Conservation (phyloP, 768 basidiomycete genomes). For the Dendrothele bispora region DNA sequence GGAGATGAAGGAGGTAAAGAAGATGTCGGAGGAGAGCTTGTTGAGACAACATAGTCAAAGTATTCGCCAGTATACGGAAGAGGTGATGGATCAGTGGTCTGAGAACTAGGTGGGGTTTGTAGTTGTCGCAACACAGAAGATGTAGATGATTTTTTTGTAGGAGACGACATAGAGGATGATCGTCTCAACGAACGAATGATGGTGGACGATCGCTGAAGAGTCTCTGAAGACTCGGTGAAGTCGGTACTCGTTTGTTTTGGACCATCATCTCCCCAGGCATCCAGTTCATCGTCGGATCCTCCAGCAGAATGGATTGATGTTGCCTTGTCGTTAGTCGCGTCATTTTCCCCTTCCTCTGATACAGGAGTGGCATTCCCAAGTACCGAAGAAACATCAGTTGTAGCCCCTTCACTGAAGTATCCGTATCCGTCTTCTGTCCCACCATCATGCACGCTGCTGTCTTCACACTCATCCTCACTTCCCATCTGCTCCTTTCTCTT, state of each 20-base stretch:
- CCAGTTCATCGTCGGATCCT: constrained; percentile 33
- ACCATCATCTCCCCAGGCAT: constrained; percentile 40
- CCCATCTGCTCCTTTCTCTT: constrained; percentile 49
- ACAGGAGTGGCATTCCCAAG: background rate
- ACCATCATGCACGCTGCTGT: constrained; percentile 11
- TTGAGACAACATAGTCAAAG: too few relatives aligned
- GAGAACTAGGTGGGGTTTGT: too few relatives aligned
- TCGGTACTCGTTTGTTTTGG: too few relatives aligned
- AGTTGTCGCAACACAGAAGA: too few relatives aligned
- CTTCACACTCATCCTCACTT: constrained; percentile 42
- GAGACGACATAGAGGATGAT: too few relatives aligned
- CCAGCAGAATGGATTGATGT: constrained; percentile 9
- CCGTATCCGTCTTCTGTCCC: constrained; percentile 3
- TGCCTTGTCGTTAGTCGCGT: background rate
- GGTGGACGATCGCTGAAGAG: too few relatives aligned
- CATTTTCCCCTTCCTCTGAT: background rate
- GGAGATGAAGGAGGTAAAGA: too few relatives aligned
- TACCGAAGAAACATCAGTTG: background rate
- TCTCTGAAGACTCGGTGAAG: constrained; percentile 25
- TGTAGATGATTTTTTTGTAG: too few relatives aligned
- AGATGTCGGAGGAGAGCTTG: too few relatives aligned
- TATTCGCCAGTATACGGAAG: too few relatives aligned
- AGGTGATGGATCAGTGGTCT: too few relatives aligned
- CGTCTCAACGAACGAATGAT: too few relatives aligned
- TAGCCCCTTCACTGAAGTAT: constrained; percentile 1